Base-by-base conservation (phyloP, 148 eudicot species). In the Salicornia ramosissima region DNA sequence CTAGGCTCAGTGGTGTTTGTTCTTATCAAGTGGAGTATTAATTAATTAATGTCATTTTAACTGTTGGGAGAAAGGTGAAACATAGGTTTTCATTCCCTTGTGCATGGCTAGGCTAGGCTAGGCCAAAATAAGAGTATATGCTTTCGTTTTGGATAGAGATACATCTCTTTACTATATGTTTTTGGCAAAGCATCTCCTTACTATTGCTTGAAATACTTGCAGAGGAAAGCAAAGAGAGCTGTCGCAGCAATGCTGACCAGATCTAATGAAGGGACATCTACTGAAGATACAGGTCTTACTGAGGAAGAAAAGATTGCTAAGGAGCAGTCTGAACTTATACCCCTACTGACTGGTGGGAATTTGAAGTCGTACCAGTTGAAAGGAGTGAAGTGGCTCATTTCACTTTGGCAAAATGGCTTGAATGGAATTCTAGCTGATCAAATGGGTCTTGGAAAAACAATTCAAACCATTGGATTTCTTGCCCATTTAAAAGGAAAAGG, bases 341-440 rank as follows among this genome's bases (percentile, higher is more conserved):
- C 97, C 12, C 68, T 89, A 60, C 65, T 95, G 82, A 91, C 97
- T 77, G 99, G 99, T 67, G 99, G 99, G 40, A 81, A 85, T 78
- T 71, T 95, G 71, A 95, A 95, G 80, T 18, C 91, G 51, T 95
- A 95, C 62, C 99, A 95, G 81, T 40, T 89, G 54, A 95, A 91
- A 86, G 97, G 99, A 60, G 87, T 95, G 16, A 95, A 95, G 68
- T 95, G 99, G 99, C 73, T 95, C 80, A 95, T 95, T 54, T 91
- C 97, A 7, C 77, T 95, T 40, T 95, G 97, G 97, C 99, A 95
- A 71, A 95, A 95, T 78, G 97, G 99, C 36, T 79, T 95, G 33
- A 95, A 95, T 74, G 99, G 99, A 31, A 95, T 95, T 55, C 97
- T 95, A 52, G 97, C 99, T 46, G 99, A 95, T 80, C 99, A 95